Conservation (phyloP, 495 filamentous ascomycete genomes). For the Penicillium simplicissimum region DNA sequence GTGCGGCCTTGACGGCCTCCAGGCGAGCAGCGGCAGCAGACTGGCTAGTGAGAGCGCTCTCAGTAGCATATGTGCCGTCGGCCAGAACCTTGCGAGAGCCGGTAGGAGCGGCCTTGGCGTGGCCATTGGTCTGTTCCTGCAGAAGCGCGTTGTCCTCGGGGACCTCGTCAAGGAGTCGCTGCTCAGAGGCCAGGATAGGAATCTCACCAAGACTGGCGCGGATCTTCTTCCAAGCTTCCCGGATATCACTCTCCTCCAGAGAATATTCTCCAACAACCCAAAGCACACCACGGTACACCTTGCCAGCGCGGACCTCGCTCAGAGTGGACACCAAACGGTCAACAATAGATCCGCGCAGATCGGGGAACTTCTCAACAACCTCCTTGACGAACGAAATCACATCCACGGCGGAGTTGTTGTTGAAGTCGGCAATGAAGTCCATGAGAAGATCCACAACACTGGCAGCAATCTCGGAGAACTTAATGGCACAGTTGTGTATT, state of each 20-base stretch:
- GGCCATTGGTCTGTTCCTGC: conserved; percentile 79
- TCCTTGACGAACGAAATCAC: conserved; percentile 99
- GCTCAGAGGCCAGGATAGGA: conserved; percentile 93
- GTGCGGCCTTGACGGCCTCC: conserved; percentile 94
- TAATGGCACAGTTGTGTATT: conserved; percentile 97
- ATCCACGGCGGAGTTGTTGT: conserved; percentile 93
- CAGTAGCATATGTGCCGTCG: conserved; percentile 96
- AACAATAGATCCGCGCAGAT: conserved; percentile 82
- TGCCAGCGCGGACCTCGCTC: conserved; percentile 91
- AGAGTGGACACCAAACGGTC: conserved; percentile 87
- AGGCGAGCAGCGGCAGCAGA: conserved; percentile 86
- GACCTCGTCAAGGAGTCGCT: conserved; percentile 80
- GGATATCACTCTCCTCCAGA: conserved; percentile 87
- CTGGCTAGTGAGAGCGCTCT: conserved; percentile 91
- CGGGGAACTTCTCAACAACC: conserved; percentile 97
- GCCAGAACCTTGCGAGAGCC: conserved; percentile 90
- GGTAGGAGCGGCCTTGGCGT: conserved; percentile 73
- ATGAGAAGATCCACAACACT: conserved; percentile 97
- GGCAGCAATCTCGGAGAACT: conserved; percentile 95
- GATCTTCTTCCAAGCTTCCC: conserved; percentile 96
- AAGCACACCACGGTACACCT: conserved; percentile 93
- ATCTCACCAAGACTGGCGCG: conserved; percentile 94
- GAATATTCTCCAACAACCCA: conserved; percentile 99
- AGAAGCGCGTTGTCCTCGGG: conserved; percentile 65
- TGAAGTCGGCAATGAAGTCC: conserved; percentile 99